phyloP scores from a whole-genome alignment of 2,329 filamentous ascomycete genomes.

The Westerdykella sp. region DNA sequence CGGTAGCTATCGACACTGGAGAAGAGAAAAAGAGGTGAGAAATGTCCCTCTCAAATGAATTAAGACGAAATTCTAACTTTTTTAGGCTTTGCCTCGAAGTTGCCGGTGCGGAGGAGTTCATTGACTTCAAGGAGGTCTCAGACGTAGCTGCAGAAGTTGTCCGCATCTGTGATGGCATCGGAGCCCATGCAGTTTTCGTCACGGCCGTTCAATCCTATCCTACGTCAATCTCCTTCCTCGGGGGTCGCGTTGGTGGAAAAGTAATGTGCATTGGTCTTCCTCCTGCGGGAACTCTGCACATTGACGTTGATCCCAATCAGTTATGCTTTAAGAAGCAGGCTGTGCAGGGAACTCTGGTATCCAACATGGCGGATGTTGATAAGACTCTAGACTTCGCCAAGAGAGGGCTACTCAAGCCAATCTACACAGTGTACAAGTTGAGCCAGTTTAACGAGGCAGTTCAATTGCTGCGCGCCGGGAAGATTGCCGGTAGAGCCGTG shows the following conservation, averaged over 20 bases:
- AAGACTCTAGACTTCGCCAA: conserved; percentile 45
- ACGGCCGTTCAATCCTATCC: conserved; percentile 33
- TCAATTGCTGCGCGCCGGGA: conserved; percentile 44
- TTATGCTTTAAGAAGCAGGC: conserved; percentile 34
- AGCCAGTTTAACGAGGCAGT: conserved; percentile 47
- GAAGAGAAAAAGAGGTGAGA: conserved; percentile 23
- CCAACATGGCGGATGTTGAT: conserved; percentile 45
- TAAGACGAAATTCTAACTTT: too few relatives aligned
- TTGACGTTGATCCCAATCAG: conserved; percentile 31
- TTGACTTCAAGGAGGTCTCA: conserved; percentile 32
- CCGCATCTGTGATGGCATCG: conserved; percentile 30
- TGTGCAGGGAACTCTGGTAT: conserved; percentile 39
- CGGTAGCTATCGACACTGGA: conserved; percentile 35
- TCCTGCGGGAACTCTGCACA: conserved; percentile 22
- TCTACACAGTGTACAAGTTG: conserved; percentile 45
- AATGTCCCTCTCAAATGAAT: too few relatives aligned
- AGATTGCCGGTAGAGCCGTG: conserved; percentile 49
- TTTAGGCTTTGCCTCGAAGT: conserved; percentile 24
- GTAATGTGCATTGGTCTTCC: conserved; percentile 50
- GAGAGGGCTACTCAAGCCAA: conserved; percentile 46
- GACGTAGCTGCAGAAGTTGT: conserved; percentile 32
- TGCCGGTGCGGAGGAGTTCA: conserved; percentile 33
- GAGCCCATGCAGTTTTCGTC: conserved; percentile 37
- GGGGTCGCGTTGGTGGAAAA: conserved; percentile 44
- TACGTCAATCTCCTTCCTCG: conserved; percentile 29